phyloP scores from a whole-genome alignment of 768 basidiomycete species.

The Pholiota molesta region DNA sequence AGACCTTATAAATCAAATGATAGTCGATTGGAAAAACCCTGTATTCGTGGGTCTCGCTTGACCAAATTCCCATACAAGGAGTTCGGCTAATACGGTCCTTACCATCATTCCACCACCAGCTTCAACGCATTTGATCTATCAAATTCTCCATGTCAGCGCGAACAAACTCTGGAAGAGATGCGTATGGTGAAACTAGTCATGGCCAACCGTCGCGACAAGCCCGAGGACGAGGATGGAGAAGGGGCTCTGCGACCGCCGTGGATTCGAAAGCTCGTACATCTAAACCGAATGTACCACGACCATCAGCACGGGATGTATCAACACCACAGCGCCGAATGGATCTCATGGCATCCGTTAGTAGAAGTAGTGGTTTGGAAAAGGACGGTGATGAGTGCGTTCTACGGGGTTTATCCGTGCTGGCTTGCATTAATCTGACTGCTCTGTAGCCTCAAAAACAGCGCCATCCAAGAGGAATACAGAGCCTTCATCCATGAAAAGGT shows the following conservation, averaged over 20 bases:
- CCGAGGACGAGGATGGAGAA: background rate
- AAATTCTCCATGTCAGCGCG: background rate
- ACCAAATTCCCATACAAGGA: background rate
- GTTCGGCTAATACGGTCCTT: background rate
- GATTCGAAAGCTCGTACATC: background rate
- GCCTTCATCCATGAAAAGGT: conserved; percentile 70
- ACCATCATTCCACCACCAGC: too few relatives aligned
- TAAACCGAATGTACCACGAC: background rate
- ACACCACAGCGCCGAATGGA: conserved; percentile 46
- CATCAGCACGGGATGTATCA: background rate
- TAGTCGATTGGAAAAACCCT: too few relatives aligned
- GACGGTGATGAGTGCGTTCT: conserved; percentile 73
- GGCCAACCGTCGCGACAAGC: background rate
- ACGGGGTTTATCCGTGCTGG: background rate
- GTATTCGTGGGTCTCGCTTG: background rate
- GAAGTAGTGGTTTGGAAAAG: conserved; percentile 74
- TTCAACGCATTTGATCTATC: background rate
- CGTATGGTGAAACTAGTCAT: background rate
- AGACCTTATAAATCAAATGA: too few relatives aligned
- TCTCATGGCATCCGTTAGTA: conserved; percentile 70
- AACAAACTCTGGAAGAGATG: background rate
- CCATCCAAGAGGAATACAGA: conserved; percentile 69
- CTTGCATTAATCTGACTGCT: conserved; percentile 9
- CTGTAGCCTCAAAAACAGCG: conserved; percentile 59
- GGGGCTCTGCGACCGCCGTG: background rate